Conservation (phyloP, 2,329 filamentous ascomycete genomes). For the Stemphylium beticola region DNA sequence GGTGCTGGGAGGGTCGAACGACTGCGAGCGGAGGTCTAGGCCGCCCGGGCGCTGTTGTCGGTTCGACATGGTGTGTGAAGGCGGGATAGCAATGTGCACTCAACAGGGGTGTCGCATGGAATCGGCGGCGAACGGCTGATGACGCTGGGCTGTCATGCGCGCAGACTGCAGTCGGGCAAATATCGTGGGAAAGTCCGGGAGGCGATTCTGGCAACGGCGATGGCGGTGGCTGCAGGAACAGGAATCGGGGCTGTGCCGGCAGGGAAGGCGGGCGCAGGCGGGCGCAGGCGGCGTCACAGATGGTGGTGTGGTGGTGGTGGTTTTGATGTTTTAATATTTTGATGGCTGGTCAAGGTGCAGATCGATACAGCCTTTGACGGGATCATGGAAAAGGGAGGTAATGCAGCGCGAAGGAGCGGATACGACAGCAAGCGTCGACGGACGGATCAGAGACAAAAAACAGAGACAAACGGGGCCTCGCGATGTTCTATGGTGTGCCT, state of each 20-base stretch:
- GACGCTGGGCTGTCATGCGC: slow-evolving; percentile 42
- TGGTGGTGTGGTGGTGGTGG: slow-evolving; percentile 3
- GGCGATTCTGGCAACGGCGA: not conserved
- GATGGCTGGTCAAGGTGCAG: not conserved
- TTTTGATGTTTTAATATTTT: not conserved
- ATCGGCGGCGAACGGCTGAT: slow-evolving; percentile 24
- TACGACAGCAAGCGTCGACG: slow-evolving; percentile 23
- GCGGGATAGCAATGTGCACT: slow-evolving; percentile 14
- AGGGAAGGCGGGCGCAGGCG: slow-evolving; percentile 16
- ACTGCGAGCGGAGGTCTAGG: slow-evolving; percentile 43
- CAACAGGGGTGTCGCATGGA: slow-evolving; percentile 32
- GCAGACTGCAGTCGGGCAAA: slow-evolving; percentile 35
- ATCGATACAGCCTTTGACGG: slow-evolving; percentile 5
- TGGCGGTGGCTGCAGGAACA: not conserved
- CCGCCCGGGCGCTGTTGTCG: slow-evolving; percentile 39
- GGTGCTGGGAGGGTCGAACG: slow-evolving; percentile 38
- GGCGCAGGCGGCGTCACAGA: slow-evolving; percentile 9
- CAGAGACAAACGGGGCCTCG: slow-evolving; percentile 4
- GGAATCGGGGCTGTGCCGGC: slow-evolving; percentile 17
- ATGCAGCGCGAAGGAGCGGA: slow-evolving; percentile 42
- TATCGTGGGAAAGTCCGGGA: slow-evolving; percentile 23
- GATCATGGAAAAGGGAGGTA: slow-evolving; percentile 6
- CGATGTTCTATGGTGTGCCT: slow-evolving; percentile 13
- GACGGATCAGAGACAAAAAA: slow-evolving; percentile 6
- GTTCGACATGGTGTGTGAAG: slow-evolving; percentile 35